Evolutionary conservation across 768 basidiomycete species (phyloP), one percentile per base, ranked within the genome.

Genomic region (Boletellus emodensis): DNA sequence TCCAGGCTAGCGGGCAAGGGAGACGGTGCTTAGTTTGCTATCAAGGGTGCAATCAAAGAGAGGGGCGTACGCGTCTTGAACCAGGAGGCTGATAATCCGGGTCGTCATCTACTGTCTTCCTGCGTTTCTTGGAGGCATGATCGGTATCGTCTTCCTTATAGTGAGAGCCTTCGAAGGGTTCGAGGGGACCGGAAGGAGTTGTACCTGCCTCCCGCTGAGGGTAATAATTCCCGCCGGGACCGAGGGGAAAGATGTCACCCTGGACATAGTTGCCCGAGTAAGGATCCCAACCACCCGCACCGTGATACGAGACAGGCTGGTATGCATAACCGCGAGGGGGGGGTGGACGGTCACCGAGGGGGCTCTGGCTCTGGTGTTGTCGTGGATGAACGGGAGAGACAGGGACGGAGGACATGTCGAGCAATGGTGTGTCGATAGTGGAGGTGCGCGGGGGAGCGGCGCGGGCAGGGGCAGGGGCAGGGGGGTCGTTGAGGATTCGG

Each of bases 401-500:
- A 41, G 52, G 51, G 28, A 45, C 39, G 40, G 61, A 65, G 12
- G 64, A 63, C 36, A 62, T 63, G 52, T 61, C 61, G 36, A 56
- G 41, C 35, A 52, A 26, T 0, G 63, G 48, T 22, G 58, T 28
- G 55, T 66, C 63, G 58, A 54, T 32, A 46, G 54, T 51, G 52
- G 62, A 41, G 54, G 56, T 36, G 51, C 55, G 59, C 30, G 57
- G 40, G 49, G 55, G 48, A 20, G 72, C 59, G 30, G 66, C 66
- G 49, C 68, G 61, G 34, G 58, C 52, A 18, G 74, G 71, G 34
- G 58, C 52, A 18, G 74, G 71, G 30, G 73, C 68, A 38, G 84
- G 78, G 56, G 86, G 83, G 71, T 88, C 82, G 71, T 90, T 90
- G 71, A 90, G 82, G 54, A 90, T 89, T 58, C 81, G 78, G 60